Base-by-base conservation (phyloP, 129 eudicot species). In the Chrysanthemum makinoi region DNA sequence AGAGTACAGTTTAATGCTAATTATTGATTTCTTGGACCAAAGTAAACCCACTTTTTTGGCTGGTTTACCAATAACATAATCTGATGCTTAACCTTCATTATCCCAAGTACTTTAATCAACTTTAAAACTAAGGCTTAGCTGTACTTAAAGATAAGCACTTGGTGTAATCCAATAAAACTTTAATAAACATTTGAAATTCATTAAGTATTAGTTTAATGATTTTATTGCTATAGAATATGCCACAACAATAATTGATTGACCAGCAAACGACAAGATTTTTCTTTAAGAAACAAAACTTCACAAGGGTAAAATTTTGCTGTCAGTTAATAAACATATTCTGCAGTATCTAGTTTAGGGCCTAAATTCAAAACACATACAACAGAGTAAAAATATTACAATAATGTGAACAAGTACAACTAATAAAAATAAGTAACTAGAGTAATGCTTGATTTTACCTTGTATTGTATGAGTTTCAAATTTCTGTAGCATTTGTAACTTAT, bases 61-160 rank as follows among this genome's bases (percentile, higher is more conserved):
- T 54, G 46, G 72, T 67, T 22, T 78, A 78, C 77, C 73, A 72
- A 78, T 47, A 67, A 71, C 76, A 78, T 65, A 44, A 78, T 64
- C 77, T 72, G 50, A 71, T 78, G 68, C 60, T 78, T 78, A 78
- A 72, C 52, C 68, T 53, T 78, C 73, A 59, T 76, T 76, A 77
- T 77, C 73, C 63, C 57, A 44, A 77, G 67, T 72, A 78, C 77
- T 78, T 77, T 71, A 62, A 70, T 63, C 52, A 22, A 62, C 81
- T 77, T 70, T 77, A 77, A 49, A 77, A 78, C 61, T 56, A 24
- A 65, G 52, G 28, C 77, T 63, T 78, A 78, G 73, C 82, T 78
- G 82, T 71, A 77, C 76, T 62, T 77, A 70, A 69, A 63, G 62
- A 71, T 78, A 78, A 72, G 10, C 68, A 71, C 68, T 78, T 44